Evolutionary conservation across 106 monocot genomes (phyloP).

Genomic region (Triglochin maritima): DNA sequence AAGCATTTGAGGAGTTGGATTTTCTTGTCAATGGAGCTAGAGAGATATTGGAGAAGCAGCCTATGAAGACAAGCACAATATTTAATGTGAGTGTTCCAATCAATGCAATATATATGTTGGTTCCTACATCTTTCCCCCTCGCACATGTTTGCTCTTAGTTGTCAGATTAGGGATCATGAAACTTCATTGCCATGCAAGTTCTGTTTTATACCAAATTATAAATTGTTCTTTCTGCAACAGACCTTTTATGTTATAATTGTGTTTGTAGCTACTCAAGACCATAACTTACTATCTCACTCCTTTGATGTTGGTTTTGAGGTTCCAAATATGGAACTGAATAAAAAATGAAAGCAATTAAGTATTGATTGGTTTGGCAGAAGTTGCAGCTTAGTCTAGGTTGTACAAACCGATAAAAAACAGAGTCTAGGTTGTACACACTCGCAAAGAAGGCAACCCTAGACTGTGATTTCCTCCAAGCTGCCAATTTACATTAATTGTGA

Average conservation of each 20-base stretch:
- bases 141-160: not conserved
- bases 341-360: too few species aligned
- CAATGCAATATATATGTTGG: not conserved
- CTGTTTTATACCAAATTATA: not conserved
- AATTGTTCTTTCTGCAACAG: not conserved
- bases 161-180: not conserved
- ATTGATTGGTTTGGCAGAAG: too few species aligned
- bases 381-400: too few species aligned
- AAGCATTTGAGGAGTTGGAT: constrained; percentile 46
- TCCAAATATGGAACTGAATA: too few species aligned
- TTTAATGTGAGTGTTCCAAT: constrained; percentile 37
- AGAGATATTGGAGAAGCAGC: constrained; percentile 53
- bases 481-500: too few species aligned
- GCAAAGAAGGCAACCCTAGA: too few species aligned
- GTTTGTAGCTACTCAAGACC: too few species aligned
- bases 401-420: too few species aligned
- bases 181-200: not conserved
- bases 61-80: constrained; percentile 47
- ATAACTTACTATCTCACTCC: too few species aligned
- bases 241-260: not conserved
- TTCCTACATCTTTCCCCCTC: not conserved
- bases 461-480: too few species aligned
- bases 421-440: too few species aligned
- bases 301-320: too few species aligned
- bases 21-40: constrained; percentile 40